A percentile compares a stretch with the other conserved stretches of the same genome.
phyloP scores from a whole-genome alignment of 2,329 filamentous ascomycete genomes.

The Bipolaris sorokiniana region DNA sequence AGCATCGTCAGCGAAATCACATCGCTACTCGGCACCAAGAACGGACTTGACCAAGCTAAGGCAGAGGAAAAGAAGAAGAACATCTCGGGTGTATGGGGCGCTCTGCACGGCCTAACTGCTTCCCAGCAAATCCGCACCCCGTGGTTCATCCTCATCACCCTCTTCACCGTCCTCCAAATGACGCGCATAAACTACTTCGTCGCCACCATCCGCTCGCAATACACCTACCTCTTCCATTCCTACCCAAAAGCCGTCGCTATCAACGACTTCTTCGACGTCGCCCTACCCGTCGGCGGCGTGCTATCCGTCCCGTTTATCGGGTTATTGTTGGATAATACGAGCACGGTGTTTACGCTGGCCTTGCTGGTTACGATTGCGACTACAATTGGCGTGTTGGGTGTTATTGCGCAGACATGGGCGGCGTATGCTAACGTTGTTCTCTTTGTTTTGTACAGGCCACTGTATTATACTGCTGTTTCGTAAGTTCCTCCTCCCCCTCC shows the following conservation, averaged over 20 bases:
- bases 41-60: conserved; percentile 67
- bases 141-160: conserved; percentile 84
- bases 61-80: conserved; percentile 72
- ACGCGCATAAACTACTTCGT: conserved; percentile 93
- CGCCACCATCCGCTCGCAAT: conserved; percentile 83
- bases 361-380: conserved; percentile 75
- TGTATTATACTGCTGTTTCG: conserved; percentile 90
- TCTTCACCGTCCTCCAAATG: conserved; percentile 72
- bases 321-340: conserved; percentile 75
- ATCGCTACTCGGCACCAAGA: conserved; percentile 70
- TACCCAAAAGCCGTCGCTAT: conserved; percentile 67
- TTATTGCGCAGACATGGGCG: conserved; percentile 72
- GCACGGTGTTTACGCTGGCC: conserved; percentile 72
- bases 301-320: conserved; percentile 89
- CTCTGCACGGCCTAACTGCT: conserved; percentile 75
- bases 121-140: conserved; percentile 75
- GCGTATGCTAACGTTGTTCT: conserved; percentile 78
- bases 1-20: conserved; percentile 73
- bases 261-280: conserved; percentile 86
- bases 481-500: conserved; percentile 39
- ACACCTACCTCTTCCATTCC: conserved; percentile 73
- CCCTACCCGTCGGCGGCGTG: conserved; percentile 81
- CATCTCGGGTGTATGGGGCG: conserved; percentile 82
- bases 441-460: conserved; percentile 83
- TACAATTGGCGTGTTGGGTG: conserved; percentile 75